Evolutionary conservation across 768 basidiomycete species (phyloP).

Genomic region (Calocybe cyanea): DNA sequence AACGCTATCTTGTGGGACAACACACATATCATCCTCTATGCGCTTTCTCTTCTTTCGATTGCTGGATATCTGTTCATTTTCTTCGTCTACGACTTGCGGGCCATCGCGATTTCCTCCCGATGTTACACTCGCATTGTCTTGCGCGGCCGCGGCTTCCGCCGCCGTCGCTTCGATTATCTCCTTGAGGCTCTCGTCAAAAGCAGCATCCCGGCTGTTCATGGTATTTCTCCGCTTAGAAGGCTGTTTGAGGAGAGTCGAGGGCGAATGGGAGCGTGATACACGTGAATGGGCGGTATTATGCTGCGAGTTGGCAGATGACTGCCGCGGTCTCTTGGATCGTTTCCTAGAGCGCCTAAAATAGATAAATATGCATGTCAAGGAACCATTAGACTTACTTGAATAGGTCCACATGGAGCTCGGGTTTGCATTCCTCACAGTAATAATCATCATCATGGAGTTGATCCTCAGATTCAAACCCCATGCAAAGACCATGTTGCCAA

Average conservation of each 20-base stretch:
- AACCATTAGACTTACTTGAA: slow-evolving; percentile 58
- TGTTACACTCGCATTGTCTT: slow-evolving; percentile 33
- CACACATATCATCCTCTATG: slow-evolving; percentile 68
- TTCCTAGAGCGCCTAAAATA: slow-evolving; percentile 40
- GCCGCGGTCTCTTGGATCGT: slow-evolving; percentile 58
- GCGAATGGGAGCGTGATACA: slow-evolving; percentile 74
- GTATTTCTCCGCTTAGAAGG: slow-evolving; percentile 89
- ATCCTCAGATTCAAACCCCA: slow-evolving; percentile 83
- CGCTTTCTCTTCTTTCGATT: slow-evolving; percentile 74
- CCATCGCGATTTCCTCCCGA: slow-evolving; percentile 32
- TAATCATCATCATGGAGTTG: slow-evolving; percentile 77
- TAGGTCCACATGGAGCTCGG: slow-evolving; percentile 79
- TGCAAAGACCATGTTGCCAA: slow-evolving; percentile 97
- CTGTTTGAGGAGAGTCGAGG: slow-evolving; percentile 51
- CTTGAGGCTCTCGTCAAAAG: slow-evolving; percentile 84
- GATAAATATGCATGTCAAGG: slow-evolving; percentile 13
- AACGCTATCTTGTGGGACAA: slow-evolving; percentile 10
- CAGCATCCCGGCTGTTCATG: slow-evolving; percentile 96
- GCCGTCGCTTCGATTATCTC: slow-evolving; percentile 73
- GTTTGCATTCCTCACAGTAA: slow-evolving; percentile 91
- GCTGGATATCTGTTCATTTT: slow-evolving; percentile 34
- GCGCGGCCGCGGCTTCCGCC: slow-evolving; percentile 58
- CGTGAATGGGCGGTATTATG: slow-evolving; percentile 50
- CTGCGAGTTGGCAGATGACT: slow-evolving; percentile 61
- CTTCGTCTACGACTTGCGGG: slow-evolving; percentile 43